These are phyloP conservation scores for Miscanthus lutarioriparius DNA, from an alignment of 176 grass and related monocot species.

Conservation along the genomic window DNA sequence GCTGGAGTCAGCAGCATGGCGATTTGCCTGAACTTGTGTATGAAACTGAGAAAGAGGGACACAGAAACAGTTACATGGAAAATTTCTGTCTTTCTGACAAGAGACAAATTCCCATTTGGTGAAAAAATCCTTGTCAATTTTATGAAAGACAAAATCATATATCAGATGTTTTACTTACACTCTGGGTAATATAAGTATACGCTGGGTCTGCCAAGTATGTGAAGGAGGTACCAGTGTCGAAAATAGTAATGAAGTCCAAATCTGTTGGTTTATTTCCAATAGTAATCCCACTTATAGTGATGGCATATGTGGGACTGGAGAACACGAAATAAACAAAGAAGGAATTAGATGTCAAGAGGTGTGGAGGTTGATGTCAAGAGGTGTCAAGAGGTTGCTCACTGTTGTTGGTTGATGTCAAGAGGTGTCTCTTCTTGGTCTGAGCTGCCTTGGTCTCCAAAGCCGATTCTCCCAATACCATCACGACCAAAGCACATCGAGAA, in stretches of 20 bases:
- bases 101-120: background rate
- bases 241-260: slow-evolving; percentile 58
- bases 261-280: slow-evolving; percentile 50
- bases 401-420: slow-evolving; percentile 52
- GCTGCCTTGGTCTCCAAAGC: slow-evolving; percentile 80
- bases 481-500: slow-evolving; percentile 89
- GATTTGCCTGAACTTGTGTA: slow-evolving; percentile 52
- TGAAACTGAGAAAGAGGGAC: slow-evolving; percentile 61
- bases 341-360: background rate
- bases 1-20: slow-evolving; percentile 49
- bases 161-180: slow-evolving; percentile 51
- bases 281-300: slow-evolving; percentile 47
- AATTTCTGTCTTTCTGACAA: background rate
- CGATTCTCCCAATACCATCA: slow-evolving; percentile 76
- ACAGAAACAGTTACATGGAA: background rate
- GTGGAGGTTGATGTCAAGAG: background rate
- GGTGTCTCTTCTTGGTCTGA: slow-evolving; percentile 71
- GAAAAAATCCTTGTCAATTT: background rate
- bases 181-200: slow-evolving; percentile 66
- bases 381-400: slow-evolving; percentile 39
- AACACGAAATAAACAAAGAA: background rate
- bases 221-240: slow-evolving; percentile 87
- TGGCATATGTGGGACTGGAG: slow-evolving; percentile 63
- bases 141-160: background rate
- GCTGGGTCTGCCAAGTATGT: slow-evolving; percentile 74